Evolutionary conservation across 139 green algal genomes (phyloP).

Genomic region (Tetradesmus lagerheimii): DNA sequence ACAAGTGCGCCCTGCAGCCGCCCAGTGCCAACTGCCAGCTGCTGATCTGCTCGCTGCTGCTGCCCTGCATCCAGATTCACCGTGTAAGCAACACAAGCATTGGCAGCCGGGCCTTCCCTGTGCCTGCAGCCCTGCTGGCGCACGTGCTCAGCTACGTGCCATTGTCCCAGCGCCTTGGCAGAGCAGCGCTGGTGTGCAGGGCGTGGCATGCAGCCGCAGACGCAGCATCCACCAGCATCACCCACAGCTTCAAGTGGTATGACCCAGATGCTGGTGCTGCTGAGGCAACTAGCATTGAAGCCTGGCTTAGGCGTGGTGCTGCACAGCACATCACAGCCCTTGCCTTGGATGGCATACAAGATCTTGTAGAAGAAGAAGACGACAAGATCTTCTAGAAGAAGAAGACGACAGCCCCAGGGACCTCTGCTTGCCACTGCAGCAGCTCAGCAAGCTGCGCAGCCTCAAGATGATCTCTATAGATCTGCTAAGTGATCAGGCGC

Average conservation of each 20-base stretch:
- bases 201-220: neutral
- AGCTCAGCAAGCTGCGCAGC: neutral
- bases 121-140: neutral
- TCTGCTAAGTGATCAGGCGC: neutral
- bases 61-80: neutral
- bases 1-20: too few relatives aligned
- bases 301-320: neutral
- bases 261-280: neutral
- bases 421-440: neutral
- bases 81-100: neutral
- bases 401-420: neutral
- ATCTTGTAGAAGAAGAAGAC: neutral
- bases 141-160: neutral
- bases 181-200: neutral
- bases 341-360: too few relatives aligned
- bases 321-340: neutral
- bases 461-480: neutral
- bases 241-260: neutral
- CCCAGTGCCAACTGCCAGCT: neutral
- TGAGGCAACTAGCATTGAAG: neutral
- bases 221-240: neutral
- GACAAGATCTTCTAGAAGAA: too few relatives aligned
- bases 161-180: neutral
- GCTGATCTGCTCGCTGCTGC: neutral
- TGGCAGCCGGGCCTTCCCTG: neutral